phyloP scores from a whole-genome alignment of 2,329 filamentous ascomycete genomes.

The Verticillium dahliae region DNA sequence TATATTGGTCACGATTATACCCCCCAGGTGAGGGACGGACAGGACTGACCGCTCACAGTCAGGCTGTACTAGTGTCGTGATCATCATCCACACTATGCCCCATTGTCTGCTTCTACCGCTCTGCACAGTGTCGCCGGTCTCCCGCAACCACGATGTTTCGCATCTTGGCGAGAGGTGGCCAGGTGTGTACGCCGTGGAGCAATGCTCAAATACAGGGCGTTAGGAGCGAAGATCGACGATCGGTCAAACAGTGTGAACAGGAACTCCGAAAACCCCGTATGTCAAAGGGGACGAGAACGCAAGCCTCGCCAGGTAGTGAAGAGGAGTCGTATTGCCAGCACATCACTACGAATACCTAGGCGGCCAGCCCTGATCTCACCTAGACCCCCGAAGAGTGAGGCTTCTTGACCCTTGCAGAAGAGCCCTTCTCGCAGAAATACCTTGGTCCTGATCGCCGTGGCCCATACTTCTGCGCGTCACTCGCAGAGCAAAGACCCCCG shows the following conservation, averaged over 20 bases:
- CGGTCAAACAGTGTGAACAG: neutral
- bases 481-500: neutral
- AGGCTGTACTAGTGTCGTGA: neutral
- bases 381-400: neutral
- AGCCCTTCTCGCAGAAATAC: neutral
- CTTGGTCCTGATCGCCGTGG: neutral
- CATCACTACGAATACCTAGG: neutral
- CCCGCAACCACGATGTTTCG: neutral
- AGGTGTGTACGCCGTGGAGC: neutral
- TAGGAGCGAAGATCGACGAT: neutral
- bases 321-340: neutral
- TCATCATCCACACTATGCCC: too few species aligned
- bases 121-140: neutral
- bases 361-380: neutral
- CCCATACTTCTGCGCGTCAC: neutral
- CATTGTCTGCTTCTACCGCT: neutral
- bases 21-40: neutral
- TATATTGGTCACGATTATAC: neutral
- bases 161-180: neutral
- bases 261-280: neutral
- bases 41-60: neutral
- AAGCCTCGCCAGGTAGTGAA: neutral
- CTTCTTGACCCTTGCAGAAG: neutral
- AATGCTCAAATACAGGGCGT: neutral
- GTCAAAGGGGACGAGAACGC: neutral